Evolutionary conservation across 1,139 yeast species (phyloP).

Genomic region (Yamadazyma buinensis): DNA sequence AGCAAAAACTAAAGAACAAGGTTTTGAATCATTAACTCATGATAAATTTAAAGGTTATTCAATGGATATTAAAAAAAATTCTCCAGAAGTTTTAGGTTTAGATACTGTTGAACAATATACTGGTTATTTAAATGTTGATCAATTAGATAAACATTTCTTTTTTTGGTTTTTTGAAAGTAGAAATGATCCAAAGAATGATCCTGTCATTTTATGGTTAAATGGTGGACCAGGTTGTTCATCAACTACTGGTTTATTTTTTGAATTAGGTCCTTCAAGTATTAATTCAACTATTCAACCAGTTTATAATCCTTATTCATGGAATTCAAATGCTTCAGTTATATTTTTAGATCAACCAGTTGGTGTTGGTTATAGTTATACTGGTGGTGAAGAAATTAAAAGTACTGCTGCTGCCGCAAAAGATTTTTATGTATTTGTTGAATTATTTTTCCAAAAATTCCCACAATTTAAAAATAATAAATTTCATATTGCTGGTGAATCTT

Average conservation of each 20-base stretch:
- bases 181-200: conserved; percentile 83
- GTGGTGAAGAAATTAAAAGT: conserved; percentile 48
- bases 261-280: conserved; percentile 82
- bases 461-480: conserved; percentile 54
- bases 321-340: conserved; percentile 82
- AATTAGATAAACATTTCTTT: conserved; percentile 68
- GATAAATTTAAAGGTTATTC: conserved; percentile 31
- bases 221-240: conserved; percentile 95
- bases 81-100: conserved; percentile 44
- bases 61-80: conserved; percentile 37
- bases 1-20: background rate
- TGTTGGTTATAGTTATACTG: conserved; percentile 77
- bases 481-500: conserved; percentile 87
- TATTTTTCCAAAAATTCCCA: conserved; percentile 74
- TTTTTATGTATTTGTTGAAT: conserved; percentile 71
- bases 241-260: conserved; percentile 86
- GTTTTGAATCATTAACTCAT: conserved; percentile 20
- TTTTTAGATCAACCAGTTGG: conserved; percentile 95
- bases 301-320: conserved; percentile 82
- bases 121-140: conserved; percentile 58
- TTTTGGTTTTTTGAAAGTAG: conserved; percentile 91
- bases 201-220: conserved; percentile 82
- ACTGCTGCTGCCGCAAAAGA: conserved; percentile 76
- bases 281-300: conserved; percentile 64
- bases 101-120: conserved; percentile 61